Base-by-base conservation (phyloP, 257 asterid genomes). In the Gentiana dahurica region DNA sequence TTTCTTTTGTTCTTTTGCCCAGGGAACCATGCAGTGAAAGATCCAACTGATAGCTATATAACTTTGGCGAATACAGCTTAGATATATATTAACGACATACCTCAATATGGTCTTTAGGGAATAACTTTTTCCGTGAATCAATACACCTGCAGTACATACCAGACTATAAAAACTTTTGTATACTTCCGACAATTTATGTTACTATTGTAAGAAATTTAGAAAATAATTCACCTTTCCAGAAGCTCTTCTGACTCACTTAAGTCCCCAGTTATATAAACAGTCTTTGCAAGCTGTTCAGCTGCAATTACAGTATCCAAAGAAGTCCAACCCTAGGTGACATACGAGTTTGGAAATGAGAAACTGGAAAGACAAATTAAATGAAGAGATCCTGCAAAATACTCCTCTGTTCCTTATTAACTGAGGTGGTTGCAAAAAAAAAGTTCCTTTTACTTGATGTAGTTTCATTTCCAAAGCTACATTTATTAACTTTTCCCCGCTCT, bases 241-340 rank as follows among this genome's bases (percentile, higher is more conserved):
- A 91, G 85, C 66, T 83, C 85, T 68, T 76, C 92, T 24, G 98
- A 87, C 74, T 91, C 96, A 67, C 48, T 77, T 61, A 91, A 68
- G 59, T 62, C 72, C 63, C 95, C 94, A 47, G 71, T 68, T 33
- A 73, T 72, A 75, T 80, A 88, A 54, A 87, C 79, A 65, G 86
- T 73, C 66, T 79, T 63, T 34, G 98, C 96, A 60, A 91, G 96
- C 68, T 85, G 79, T 69, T 87, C 96, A 58, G 96, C 94, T 68
- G 88, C 82, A 74, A 77, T 46, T 67, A 87, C 80, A 53, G 96
- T 82, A 60, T 81, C 89, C 73, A 85, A 64, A 34, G 92, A 84
- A 66, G 69, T 65, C 98, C 96, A 91, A 35, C 95, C 96, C 97
- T 90, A 65, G 37, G 24, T 24, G 24, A 24, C 24, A 24, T 24